Percentiles rank a stretch among this genome's conserved stretches.
These are phyloP conservation scores for Blastobotrys mokoenaii DNA, from an alignment of 805 yeast genomes.

Conservation along the genomic window DNA sequence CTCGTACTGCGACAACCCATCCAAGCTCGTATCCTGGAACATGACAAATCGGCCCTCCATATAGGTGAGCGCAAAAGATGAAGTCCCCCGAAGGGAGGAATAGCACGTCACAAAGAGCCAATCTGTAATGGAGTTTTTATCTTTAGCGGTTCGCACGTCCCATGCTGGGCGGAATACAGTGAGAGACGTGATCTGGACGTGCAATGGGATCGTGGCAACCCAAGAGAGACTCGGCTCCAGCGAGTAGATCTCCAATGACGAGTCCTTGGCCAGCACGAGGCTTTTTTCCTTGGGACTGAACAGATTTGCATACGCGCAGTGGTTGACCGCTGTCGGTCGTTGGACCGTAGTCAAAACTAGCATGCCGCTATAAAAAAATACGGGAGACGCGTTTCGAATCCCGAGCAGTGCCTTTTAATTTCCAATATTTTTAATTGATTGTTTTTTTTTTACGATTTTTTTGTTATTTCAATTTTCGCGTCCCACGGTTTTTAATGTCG, in stretches of 20 bases:
- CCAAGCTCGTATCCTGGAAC: neutral
- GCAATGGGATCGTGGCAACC: neutral
- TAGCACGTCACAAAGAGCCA: neutral
- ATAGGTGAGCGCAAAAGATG: neutral
- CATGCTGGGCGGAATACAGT: neutral
- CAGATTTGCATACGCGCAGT: neutral
- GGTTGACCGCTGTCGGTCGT: too few species aligned
- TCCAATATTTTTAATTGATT: neutral
- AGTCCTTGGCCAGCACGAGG: neutral
- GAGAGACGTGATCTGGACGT: neutral
- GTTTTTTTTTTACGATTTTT: neutral
- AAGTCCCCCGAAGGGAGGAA: neutral
- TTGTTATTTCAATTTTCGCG: neutral
- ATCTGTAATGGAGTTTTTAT: neutral
- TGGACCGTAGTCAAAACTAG: too few species aligned
- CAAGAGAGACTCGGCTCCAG: neutral
- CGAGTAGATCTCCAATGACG: neutral
- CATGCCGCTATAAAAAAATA: too few species aligned
- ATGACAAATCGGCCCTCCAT: neutral
- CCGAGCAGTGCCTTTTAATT: neutral
- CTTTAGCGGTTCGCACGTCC: neutral
- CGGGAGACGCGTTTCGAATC: too few species aligned
- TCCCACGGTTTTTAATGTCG: too few species aligned
- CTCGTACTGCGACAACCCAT: too few species aligned
- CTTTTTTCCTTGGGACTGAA: neutral